Base-by-base conservation (phyloP, 2,329 filamentous ascomycete species). In the Mycogone perniciosa region DNA sequence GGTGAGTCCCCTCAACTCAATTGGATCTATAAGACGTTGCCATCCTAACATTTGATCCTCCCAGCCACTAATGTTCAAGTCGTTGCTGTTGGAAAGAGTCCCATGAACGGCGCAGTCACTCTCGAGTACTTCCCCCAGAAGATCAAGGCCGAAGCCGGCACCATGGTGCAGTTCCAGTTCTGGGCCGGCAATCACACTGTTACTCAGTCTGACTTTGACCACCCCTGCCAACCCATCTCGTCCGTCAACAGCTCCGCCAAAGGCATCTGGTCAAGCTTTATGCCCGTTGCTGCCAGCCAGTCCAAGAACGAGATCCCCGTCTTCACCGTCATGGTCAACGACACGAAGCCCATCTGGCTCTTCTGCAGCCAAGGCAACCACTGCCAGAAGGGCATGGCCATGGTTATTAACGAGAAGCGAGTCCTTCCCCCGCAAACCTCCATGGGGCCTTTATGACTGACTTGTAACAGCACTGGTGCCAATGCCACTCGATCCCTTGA, bases 321-420 rank as follows among this genome's bases (percentile, higher is more conserved):
- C 48, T 93, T 84, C 70, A 89, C 84, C 52, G 73, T 92, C 61
- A 76, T 76, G 65, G 72, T 93, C 66, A 84, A 83, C 62, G 75
- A 82, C 67, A 80, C 76, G 41, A 84, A 77, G 50, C 88, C 88
- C 31, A 74, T 91, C 57, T 93, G 88, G 87, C 71, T 88, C 57
- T 92, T 86, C 76, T 92, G 88, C 71, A 82, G 81, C 31, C 84
- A 89, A 67, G 82, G 66, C 42, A 80, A 76, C 62, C 88, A 93
- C 71, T 93, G 88, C 69, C 80, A 89, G 67, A 71, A 65, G 44
- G 86, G 86, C 55, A 90, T 90, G 85, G 76, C 79, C 51, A 85
- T 88, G 72, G 85, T 88, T 31, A 83, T 90, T 64, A 90, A 91
- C 68, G 81, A 81, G 70, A 76, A 85, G 83, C 86, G 69, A 69